Percentiles rank a stretch among this genome's conserved stretches.
Conservation (phyloP, 2,329 filamentous ascomycete genomes). For the Plectosphaerella sp. region DNA sequence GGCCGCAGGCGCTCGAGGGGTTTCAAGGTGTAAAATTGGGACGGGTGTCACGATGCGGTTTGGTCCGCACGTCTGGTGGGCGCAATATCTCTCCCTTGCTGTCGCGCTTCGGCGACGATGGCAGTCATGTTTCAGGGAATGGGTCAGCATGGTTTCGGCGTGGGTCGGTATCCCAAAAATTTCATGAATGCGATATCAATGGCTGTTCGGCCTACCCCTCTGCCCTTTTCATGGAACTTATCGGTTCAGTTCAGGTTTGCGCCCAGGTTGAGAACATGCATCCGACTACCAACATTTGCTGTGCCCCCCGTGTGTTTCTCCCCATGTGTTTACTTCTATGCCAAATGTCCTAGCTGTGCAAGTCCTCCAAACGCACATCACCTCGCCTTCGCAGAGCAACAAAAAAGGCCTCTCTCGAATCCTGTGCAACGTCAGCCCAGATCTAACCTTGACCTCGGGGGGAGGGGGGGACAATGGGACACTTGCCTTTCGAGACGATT, state of each 20-base stretch:
- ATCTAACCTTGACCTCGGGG: neutral
- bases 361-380: slow-evolving; percentile 18
- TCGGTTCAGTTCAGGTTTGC: neutral
- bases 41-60: slow-evolving; percentile 2
- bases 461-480: slow-evolving; percentile 20
- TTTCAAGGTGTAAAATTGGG: slow-evolving; percentile 93
- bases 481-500: slow-evolving; percentile 79
- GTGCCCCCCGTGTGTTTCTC: too few relatives aligned
- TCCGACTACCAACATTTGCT: neutral
- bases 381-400: slow-evolving; percentile 69
- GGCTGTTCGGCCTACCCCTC: neutral
- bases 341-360: neutral
- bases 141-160: slow-evolving; percentile 37
- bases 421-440: slow-evolving; percentile 40
- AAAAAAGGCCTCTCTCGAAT: slow-evolving; percentile 83
- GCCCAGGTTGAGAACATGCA: neutral
- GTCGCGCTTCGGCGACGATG: too few relatives aligned
- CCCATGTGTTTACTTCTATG: neutral
- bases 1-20: slow-evolving; percentile 96
- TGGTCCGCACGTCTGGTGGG: neutral
- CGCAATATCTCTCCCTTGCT: too few relatives aligned
- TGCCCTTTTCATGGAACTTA: neutral
- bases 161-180: slow-evolving; percentile 39
- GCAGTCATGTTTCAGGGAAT: neutral
- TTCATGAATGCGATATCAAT: neutral